phyloP scores from a whole-genome alignment of 164 flowering plant genomes.

The Aristolochia contorta region DNA sequence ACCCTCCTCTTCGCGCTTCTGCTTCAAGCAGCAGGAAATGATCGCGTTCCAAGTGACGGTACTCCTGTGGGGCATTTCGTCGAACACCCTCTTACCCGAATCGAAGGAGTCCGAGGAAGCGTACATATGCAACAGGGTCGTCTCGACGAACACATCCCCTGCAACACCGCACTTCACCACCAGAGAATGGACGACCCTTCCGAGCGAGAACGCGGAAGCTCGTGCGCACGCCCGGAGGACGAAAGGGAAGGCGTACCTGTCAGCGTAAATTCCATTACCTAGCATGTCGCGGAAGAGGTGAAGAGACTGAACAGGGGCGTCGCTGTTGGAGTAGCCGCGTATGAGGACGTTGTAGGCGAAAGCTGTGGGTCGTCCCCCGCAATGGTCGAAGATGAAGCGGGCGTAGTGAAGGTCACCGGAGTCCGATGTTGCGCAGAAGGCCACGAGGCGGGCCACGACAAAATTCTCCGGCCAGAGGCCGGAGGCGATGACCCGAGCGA shows the following conservation, averaged over 20 bases:
- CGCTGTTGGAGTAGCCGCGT: constrained; percentile 8
- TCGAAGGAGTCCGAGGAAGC: background rate
- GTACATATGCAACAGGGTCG: background rate
- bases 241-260: constrained; percentile 1
- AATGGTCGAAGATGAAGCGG: background rate
- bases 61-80: constrained; percentile 4
- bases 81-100: background rate
- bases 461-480: no score
- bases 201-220: background rate
- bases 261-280: background rate
- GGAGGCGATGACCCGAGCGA: no score
- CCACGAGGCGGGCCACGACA: background rate
- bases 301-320: constrained; percentile 4
- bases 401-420: background rate
- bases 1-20: background rate
- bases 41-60: constrained; percentile 6
- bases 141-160: background rate
- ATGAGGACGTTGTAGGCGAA: constrained; percentile 1
- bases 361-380: background rate
- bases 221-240: background rate
- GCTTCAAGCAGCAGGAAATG: background rate
- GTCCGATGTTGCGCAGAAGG: background rate
- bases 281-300: constrained; percentile 3
- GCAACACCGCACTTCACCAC: background rate
- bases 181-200: background rate